Percentiles rank a stretch among this genome's conserved stretches.
Evolutionary conservation across 169 alveolate species (phyloP).

Genomic region (Eimeria sp.): DNA sequence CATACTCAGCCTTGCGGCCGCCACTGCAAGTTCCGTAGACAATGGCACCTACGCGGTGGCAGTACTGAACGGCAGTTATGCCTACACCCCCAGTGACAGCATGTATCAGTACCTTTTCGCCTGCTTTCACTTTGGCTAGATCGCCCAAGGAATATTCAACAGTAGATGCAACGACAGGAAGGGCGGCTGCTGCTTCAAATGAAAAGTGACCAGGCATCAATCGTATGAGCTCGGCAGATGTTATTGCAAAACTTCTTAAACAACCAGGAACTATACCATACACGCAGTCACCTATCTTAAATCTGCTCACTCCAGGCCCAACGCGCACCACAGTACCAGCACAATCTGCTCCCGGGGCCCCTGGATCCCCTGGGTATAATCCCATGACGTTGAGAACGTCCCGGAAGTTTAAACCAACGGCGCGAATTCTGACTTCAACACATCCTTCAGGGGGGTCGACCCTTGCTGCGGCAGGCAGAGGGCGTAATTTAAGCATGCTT

Average conservation of each 20-base stretch:
- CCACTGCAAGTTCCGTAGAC: conserved; percentile 88
- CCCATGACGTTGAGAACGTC: conserved; percentile 87
- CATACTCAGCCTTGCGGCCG: conserved; percentile 84
- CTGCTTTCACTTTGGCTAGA: conserved; percentile 85
- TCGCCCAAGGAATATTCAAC: conserved; percentile 87
- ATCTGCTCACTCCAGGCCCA: conserved; percentile 81
- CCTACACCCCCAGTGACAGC: conserved; percentile 90
- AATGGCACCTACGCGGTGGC: conserved; percentile 87
- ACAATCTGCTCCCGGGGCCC: conserved; percentile 90
- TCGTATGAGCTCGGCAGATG: neutral
- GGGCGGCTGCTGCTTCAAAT: conserved; percentile 86
- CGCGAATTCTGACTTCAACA: conserved; percentile 80
- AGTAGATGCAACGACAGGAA: conserved; percentile 88
- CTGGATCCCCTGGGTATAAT: conserved; percentile 91
- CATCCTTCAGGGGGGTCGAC: conserved; percentile 57
- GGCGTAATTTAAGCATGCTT: conserved; percentile 78
- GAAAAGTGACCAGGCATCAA: neutral
- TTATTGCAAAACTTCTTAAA: neutral
- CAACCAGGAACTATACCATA: conserved; percentile 85
- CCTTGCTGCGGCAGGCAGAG: conserved; percentile 73
- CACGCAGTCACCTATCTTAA: conserved; percentile 84
- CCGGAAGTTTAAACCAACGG: conserved; percentile 87
- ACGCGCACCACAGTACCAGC: conserved; percentile 86
- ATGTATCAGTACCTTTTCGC: conserved; percentile 85
- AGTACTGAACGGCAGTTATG: conserved; percentile 86